Evolutionary conservation across 257 asterid genomes (phyloP).

Genomic region (Solanum piurae): DNA sequence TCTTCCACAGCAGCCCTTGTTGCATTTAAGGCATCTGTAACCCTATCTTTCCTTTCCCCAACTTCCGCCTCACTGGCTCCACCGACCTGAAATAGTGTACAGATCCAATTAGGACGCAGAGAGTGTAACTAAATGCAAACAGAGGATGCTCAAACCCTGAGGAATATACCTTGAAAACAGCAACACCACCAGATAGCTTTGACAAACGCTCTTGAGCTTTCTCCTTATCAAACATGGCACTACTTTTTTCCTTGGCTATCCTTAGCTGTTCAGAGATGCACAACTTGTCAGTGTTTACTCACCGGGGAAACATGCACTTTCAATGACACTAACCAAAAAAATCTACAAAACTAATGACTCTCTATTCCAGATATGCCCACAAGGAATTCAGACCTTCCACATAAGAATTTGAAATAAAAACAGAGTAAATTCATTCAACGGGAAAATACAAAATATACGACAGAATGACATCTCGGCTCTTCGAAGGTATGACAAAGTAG

Average conservation of each 20-base stretch:
- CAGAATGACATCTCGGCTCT: background rate
- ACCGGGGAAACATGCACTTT: background rate
- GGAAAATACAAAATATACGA: background rate
- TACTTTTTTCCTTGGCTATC: constrained; percentile 49
- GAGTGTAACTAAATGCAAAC: background rate
- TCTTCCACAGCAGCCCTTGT: constrained; percentile 93
- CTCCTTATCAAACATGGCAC: constrained; percentile 77
- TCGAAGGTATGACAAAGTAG: background rate
- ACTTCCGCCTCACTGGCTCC: constrained; percentile 85
- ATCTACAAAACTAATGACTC: background rate
- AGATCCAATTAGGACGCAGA: background rate
- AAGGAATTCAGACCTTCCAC: background rate
- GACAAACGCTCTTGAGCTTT: constrained; percentile 87
- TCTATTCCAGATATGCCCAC: background rate
- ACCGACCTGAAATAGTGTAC: constrained; percentile 56
- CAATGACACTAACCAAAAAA: background rate
- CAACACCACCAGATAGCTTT: constrained; percentile 93
- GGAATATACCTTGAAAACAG: constrained; percentile 69
- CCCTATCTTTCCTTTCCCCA: constrained; percentile 94
- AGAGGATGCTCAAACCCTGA: background rate
- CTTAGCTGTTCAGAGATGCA: constrained; percentile 50
- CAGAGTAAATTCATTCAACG: background rate
- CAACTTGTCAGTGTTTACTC: background rate
- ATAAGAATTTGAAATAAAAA: background rate
- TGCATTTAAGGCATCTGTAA: constrained; percentile 90